Percentiles rank a stretch among this genome's conserved stretches.
Conservation (phyloP, 306 rosid species). For the Erythrophleum fordii region DNA sequence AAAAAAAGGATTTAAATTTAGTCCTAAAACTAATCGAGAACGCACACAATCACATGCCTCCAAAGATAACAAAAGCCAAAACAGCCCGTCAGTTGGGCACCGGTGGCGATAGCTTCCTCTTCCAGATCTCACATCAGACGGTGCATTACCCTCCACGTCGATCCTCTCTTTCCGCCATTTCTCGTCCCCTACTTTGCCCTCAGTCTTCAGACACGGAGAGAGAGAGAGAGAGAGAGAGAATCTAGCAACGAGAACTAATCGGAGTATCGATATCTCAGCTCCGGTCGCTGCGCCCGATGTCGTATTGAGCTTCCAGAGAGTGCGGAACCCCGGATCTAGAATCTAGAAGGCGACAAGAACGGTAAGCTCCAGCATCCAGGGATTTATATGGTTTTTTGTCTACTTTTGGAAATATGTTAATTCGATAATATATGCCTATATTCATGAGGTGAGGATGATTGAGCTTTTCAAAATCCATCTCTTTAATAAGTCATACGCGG, state of each 20-base stretch:
- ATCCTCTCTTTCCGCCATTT: background rate
- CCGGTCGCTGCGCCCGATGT: background rate
- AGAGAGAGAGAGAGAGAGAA: background rate
- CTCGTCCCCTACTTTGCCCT: background rate
- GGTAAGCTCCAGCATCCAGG: background rate
- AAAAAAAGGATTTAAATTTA: too few relatives aligned
- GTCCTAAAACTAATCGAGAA: constrained; percentile 1
- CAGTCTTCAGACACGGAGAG: too few relatives aligned
- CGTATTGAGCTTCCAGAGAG: background rate
- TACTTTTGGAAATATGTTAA: constrained; percentile 7
- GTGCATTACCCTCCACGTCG: background rate
- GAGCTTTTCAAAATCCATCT: background rate
- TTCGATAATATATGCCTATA: background rate
- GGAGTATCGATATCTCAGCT: background rate
- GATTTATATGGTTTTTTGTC: constrained; percentile 16
- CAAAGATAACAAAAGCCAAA: background rate
- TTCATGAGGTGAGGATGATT: background rate
- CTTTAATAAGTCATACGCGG: background rate
- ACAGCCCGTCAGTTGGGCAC: background rate
- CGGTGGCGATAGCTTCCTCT: background rate
- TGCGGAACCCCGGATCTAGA: background rate
- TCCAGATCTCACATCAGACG: background rate
- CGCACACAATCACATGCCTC: constrained; percentile 29
- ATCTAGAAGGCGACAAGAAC: background rate
- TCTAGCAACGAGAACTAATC: background rate